Evolutionary conservation across 495 filamentous ascomycete genomes (phyloP).

Genomic region (Diplogelasinospora grovesii): DNA sequence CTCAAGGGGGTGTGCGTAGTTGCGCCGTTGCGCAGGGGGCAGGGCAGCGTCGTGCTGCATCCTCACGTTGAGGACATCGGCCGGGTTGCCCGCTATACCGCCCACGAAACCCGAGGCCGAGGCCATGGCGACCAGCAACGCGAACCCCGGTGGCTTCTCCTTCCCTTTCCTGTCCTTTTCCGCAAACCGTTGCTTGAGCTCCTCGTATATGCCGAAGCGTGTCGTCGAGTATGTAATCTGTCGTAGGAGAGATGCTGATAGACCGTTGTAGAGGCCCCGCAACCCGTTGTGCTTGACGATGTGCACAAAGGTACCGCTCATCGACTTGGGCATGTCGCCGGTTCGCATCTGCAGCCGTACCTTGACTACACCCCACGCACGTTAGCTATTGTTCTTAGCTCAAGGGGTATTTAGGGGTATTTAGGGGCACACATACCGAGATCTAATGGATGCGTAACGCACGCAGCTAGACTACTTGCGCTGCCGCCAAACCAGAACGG

Average conservation of each 20-base stretch:
- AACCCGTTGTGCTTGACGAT: slow-evolving; percentile 58
- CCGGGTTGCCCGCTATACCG: slow-evolving; percentile 85
- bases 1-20: slow-evolving; percentile 85
- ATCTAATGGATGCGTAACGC: slow-evolving; percentile 87
- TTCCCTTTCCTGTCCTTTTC: slow-evolving; percentile 9
- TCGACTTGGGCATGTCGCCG: slow-evolving; percentile 58
- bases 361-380: slow-evolving; percentile 26
- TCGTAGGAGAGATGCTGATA: slow-evolving; percentile 86
- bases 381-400: slow-evolving; percentile 14
- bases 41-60: slow-evolving; percentile 95
- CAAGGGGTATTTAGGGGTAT: not conserved
- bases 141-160: slow-evolving; percentile 50
- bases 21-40: slow-evolving; percentile 63
- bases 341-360: slow-evolving; percentile 74
- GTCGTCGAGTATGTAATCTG: slow-evolving; percentile 90
- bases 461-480: slow-evolving; percentile 82
- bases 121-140: slow-evolving; percentile 71
- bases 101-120: slow-evolving; percentile 80
- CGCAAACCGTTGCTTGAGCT: slow-evolving; percentile 65
- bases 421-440: slow-evolving; percentile 47
- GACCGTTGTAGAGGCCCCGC: slow-evolving; percentile 74
- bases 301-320: slow-evolving; percentile 76
- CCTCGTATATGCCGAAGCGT: slow-evolving; percentile 91
- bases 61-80: slow-evolving; percentile 93
- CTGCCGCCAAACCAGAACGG: slow-evolving; percentile 96